A percentile compares a stretch with the other conserved stretches of the same genome.
Evolutionary conservation across 345 rosid genomes (phyloP).

Genomic region (Psidium guajava): DNA sequence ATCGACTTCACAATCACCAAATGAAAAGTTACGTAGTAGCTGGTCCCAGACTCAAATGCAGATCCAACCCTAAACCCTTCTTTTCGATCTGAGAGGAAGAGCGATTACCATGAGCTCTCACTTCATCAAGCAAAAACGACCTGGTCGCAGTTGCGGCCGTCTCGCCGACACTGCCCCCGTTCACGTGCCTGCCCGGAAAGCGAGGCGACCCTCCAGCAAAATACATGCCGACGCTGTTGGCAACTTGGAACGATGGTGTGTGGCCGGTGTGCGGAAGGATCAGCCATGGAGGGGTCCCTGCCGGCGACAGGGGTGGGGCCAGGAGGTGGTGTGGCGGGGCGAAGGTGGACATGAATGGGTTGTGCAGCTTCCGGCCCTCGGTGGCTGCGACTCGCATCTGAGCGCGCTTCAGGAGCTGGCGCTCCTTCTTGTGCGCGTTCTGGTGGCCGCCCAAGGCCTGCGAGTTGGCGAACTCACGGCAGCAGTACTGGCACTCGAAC

Average conservation of each 20-base stretch:
- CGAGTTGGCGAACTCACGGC: conserved; percentile 83
- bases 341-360: conserved; percentile 50
- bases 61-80: conserved; percentile 52
- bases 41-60: conserved; percentile 73
- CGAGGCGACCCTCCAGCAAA: neutral
- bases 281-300: conserved; percentile 22
- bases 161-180: neutral
- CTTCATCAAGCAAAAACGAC: neutral
- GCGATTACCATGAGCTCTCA: conserved; percentile 19
- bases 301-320: conserved; percentile 16
- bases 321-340: conserved; percentile 45
- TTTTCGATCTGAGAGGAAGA: conserved; percentile 15
- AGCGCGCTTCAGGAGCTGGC: conserved; percentile 71
- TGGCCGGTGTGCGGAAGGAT: conserved; percentile 15
- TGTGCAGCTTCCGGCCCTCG: neutral
- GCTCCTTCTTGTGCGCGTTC: conserved; percentile 96
- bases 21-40: conserved; percentile 23
- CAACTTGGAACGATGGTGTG: conserved; percentile 13
- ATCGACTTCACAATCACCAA: neutral
- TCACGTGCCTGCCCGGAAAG: conserved; percentile 4
- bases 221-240: neutral
- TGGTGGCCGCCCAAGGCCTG: conserved; percentile 98
- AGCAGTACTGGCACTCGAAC: conserved; percentile 92
- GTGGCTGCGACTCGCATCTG: conserved; percentile 50
- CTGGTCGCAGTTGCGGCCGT: neutral